phyloP scores from a whole-genome alignment of 2,329 filamentous ascomycete genomes.

The Diplodia corticola region DNA sequence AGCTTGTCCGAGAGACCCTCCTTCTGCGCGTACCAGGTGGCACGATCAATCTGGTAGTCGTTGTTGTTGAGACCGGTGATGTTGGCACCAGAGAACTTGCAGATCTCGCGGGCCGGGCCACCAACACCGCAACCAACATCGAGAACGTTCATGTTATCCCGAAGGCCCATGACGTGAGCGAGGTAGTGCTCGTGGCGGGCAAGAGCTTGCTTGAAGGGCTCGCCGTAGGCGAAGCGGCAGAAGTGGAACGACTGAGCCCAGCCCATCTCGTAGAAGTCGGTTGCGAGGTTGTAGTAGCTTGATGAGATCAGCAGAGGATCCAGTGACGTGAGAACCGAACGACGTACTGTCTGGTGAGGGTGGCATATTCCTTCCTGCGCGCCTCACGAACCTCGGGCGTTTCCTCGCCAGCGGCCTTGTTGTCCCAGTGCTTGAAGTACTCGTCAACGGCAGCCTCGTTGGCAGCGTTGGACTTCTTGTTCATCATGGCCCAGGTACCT shows the following conservation, averaged over 20 bases:
- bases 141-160: conserved; percentile 83
- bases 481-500: conserved; percentile 78
- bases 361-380: conserved; percentile 85
- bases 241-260: conserved; percentile 98
- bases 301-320: conserved; percentile 34
- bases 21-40: conserved; percentile 78
- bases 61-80: conserved; percentile 97
- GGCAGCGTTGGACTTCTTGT: conserved; percentile 72
- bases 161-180: conserved; percentile 81
- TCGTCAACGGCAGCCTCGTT: conserved; percentile 83
- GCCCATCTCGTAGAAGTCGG: conserved; percentile 93
- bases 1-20: conserved; percentile 80
- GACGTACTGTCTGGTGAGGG: conserved; percentile 83
- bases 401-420: conserved; percentile 76
- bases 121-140: conserved; percentile 98
- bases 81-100: conserved; percentile 89
- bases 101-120: conserved; percentile 91
- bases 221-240: conserved; percentile 84
- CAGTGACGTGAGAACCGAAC: background rate
- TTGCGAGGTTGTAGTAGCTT: conserved; percentile 96
- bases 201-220: conserved; percentile 87
- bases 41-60: conserved; percentile 96
- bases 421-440: conserved; percentile 97
- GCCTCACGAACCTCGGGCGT: conserved; percentile 80
- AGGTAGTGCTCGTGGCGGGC: conserved; percentile 98